These are phyloP conservation scores for Colletotrichum sublineola DNA, from an alignment of 2,329 filamentous ascomycete genomes.

Conservation along the genomic window DNA sequence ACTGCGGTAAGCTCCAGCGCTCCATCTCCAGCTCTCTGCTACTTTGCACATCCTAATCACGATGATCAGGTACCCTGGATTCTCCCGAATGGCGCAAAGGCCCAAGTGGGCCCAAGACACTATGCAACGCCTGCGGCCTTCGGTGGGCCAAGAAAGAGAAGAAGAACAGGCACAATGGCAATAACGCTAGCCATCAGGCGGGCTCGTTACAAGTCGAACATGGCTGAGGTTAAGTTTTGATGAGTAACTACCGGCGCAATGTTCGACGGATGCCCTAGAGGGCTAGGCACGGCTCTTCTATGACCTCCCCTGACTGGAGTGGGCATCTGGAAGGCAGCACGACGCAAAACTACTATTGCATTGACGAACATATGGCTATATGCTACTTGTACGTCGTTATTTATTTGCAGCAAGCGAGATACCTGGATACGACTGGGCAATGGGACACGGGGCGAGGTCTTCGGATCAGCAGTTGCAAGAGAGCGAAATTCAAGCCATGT, in stretches of 20 bases:
- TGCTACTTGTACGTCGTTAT: constrained; percentile 27
- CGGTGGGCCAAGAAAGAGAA: constrained; percentile 87
- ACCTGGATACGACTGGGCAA: constrained; percentile 35
- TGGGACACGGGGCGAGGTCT: constrained; percentile 21
- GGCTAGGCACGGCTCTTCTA: constrained; percentile 4
- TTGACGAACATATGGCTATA: constrained; percentile 35
- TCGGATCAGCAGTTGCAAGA: constrained; percentile 27
- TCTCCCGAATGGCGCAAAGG: constrained; percentile 97
- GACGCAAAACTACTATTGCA: constrained; percentile 22
- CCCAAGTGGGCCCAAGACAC: constrained; percentile 90
- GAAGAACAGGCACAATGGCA: constrained; percentile 62
- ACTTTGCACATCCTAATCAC: constrained; percentile 7
- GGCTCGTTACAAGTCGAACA: constrained; percentile 38
- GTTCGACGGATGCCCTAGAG: constrained; percentile 6
- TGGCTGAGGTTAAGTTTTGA: constrained; percentile 22
- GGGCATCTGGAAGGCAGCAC: constrained; percentile 34
- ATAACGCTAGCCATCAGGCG: constrained; percentile 18
- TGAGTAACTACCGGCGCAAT: constrained; percentile 27
- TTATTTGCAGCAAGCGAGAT: constrained; percentile 39
- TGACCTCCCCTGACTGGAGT: constrained; percentile 8
- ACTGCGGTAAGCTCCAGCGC: constrained; percentile 76
- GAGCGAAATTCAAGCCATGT: constrained; percentile 38
- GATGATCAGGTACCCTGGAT: constrained; percentile 78
- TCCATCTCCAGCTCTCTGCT: constrained; percentile 6
- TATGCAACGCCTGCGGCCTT: constrained; percentile 94